Evolutionary conservation across 306 rosid species (phyloP), one percentile per base, ranked within the genome.

Genomic region (Medicago lupulina): DNA sequence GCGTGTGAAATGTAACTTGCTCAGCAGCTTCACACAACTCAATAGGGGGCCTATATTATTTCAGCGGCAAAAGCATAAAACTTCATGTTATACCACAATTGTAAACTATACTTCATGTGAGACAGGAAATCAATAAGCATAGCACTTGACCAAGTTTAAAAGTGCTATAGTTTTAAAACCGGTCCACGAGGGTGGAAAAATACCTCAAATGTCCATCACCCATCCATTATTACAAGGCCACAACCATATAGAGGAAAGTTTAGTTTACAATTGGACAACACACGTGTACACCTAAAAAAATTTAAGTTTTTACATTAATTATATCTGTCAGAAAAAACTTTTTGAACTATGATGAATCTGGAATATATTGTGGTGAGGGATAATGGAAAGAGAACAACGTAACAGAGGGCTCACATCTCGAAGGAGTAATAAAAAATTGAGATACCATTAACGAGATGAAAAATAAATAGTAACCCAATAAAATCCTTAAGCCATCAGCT

Each of bases 41-140:
- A 68, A 61, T 16, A 71, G 28, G n/a, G 38, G 59, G n/a, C 47
- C 59, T 62, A 51, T 40, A 10, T n/a, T 62, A 59, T 40, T 23
- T 61, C 67, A 53, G n/a, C 60, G 53, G 25, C n/a, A 43, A 43
- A 54, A 11, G 18, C 75, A 41, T 3, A 23, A 71, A 59, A 67
- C 38, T 73, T 74, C 39, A 25, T 36, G 34, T 38, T 14, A 31
- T 51, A 67, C 49, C 74, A 73, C 38, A 71, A n/a, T n/a, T n/a
- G n/a, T n/a, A n/a, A n/a, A n/a, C n/a, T n/a, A n/a, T n/a, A n/a
- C n/a, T n/a, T n/a, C 65, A 68, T 41, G 53, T 59, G 40, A 59
- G 46, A 40, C 50, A 21, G 67, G 10, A 49, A 49, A 49, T 49
- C 19, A 49, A 49, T 15, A 49, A 15, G 47, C 47, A 44, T 46